Base-by-base conservation (phyloP, 148 eudicot genomes). In the Amaranthus hypochondriacus region DNA sequence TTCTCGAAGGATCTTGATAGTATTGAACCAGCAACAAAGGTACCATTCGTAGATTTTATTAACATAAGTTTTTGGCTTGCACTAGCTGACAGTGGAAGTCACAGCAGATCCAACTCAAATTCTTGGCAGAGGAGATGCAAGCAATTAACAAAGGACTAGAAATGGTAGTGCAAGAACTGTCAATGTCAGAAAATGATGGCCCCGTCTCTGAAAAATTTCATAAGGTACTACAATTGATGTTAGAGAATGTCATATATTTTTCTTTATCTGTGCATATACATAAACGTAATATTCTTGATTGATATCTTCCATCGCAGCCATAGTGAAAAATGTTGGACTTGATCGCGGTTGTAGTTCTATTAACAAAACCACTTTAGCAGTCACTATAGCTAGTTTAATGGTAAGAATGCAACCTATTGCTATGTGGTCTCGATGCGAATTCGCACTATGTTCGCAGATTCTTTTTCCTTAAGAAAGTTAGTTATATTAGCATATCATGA, bases 71-170 rank as follows among this genome's bases (percentile, higher is more conserved):
- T 68, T 53, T 59, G 21, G 50, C 14, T 73, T 21, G 66, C 18
- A 62, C 77, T 64, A 44, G 62, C 66, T 69, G 59, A 70, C 54
- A 46, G 14, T 55, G 72, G 39, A 62, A 67, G n/a, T 72, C 56
- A 73, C 50, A 80, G 43, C 87, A 93, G 98, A 81, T 93, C 59
- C 98, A 91, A 86, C 48, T 89, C 76, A 93, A 89, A 71, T 82
- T 56, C 64, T 81, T 93, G 82, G 97, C 97, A 6, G 97, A 91
- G 83, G 97, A 91, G 82, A 93, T 92, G 97, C 92, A 92, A 80
- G 88, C 97, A n/a, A 81, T 92, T n/a, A 89, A 81, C 82, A 89
- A 87, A 81, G 98, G 98, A 39, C 84, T 92, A 14, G 98, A 92
- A 81, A 90, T 85, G 79, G 84, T 92, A 66, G 76, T 87, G 55